Conservation (phyloP, 2,329 filamentous ascomycete species). For the Cladosporium sp. region DNA sequence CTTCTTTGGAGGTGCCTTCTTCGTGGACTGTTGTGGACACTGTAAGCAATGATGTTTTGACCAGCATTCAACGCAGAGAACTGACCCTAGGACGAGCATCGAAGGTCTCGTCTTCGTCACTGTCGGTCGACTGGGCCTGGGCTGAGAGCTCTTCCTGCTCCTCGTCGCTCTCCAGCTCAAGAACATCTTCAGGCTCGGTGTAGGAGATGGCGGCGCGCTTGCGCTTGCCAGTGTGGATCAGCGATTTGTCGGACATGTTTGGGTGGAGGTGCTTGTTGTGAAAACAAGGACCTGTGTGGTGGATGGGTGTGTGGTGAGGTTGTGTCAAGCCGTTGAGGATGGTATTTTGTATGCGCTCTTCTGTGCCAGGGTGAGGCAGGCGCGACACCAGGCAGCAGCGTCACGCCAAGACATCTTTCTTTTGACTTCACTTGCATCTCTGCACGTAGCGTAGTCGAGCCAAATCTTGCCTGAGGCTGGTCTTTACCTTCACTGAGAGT, state of each 20-base stretch:
- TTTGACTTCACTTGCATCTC: constrained; percentile 3
- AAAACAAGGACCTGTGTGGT: not conserved
- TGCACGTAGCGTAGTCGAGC: not conserved
- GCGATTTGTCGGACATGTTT: not conserved
- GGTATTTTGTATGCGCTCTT: not conserved
- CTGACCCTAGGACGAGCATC: not conserved
- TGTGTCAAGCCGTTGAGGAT: not conserved
- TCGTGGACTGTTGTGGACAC: not conserved
- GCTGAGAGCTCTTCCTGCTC: not conserved
- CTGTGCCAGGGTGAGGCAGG: not conserved
- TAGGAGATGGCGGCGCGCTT: constrained; percentile 33
- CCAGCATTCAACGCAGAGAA: not conserved
- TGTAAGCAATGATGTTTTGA: not conserved
- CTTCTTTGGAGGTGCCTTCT: not conserved
- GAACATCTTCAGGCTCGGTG: constrained; percentile 20
- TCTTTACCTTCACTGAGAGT: not conserved
- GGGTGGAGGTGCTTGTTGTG: not conserved
- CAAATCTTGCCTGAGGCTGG: not conserved
- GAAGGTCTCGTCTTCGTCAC: not conserved
- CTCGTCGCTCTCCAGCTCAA: not conserved
- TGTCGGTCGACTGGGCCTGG: not conserved
- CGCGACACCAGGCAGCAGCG: constrained; percentile 10
- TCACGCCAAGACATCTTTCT: constrained; percentile 10
- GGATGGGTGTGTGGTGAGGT: not conserved
- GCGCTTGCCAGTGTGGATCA: constrained; percentile 26